Evolutionary conservation across 176 grass and related monocot genomes (phyloP).

Genomic region (Cenchrus fungigraminus): DNA sequence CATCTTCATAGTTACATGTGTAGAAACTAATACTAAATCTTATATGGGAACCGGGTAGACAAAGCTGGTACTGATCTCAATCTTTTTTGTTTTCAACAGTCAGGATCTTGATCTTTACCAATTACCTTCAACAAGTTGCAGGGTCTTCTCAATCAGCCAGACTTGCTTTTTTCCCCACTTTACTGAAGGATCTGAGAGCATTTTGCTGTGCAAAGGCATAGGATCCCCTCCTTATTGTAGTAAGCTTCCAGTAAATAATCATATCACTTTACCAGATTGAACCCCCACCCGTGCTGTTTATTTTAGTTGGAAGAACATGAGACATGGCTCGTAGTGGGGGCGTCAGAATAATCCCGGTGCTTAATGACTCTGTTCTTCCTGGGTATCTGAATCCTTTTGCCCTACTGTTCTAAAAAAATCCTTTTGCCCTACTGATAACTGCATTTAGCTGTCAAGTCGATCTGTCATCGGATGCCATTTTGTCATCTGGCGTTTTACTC

Average conservation of each 20-base stretch:
- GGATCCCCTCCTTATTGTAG: conserved; percentile 27
- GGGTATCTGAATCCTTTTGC: not conserved
- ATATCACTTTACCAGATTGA: conserved; percentile 23
- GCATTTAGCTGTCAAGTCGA: conserved; percentile 13
- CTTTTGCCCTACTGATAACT: not conserved
- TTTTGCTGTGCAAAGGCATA: conserved; percentile 29
- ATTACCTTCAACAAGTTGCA: not conserved
- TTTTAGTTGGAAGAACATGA: conserved; percentile 13
- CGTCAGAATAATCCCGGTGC: conserved; percentile 4
- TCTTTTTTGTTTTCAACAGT: not conserved
- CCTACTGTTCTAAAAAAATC: not conserved
- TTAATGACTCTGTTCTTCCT: conserved; percentile 2
- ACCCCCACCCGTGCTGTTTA: conserved; percentile 27
- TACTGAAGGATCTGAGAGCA: not conserved
- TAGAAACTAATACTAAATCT: not conserved
- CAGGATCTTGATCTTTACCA: not conserved
- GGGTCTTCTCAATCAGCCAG: conserved; percentile 7
- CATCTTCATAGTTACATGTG: not conserved
- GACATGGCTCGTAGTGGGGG: conserved; percentile 43
- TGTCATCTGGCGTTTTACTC: not conserved
- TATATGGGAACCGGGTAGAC: not conserved
- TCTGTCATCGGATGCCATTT: conserved; percentile 11
- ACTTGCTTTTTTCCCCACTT: not conserved
- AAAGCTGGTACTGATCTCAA: not conserved
- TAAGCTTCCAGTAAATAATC: conserved; percentile 12